Conservation (phyloP, 2,329 filamentous ascomycete genomes). For the Scopulariopsis brevicaulis region DNA sequence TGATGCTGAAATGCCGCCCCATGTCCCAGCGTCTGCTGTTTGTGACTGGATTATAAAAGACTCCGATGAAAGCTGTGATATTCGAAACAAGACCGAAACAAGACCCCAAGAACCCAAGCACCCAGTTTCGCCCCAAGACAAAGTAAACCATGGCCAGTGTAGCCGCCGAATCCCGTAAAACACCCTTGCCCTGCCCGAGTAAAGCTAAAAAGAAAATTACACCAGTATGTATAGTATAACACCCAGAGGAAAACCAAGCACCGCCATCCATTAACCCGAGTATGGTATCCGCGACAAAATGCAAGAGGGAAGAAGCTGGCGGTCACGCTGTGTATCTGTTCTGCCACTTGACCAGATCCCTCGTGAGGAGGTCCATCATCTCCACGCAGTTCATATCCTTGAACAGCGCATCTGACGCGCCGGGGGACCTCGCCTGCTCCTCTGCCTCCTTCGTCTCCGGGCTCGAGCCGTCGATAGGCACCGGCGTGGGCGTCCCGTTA, state of each 20-base stretch:
- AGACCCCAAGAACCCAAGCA: neutral
- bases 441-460: neutral
- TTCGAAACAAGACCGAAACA: neutral
- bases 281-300: neutral
- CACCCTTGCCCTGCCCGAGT: neutral
- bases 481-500: neutral
- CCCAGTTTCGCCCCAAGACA: neutral
- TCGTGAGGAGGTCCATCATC: conserved; percentile 82
- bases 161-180: neutral
- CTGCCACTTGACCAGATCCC: conserved; percentile 78
- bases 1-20: neutral
- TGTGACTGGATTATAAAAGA: no score
- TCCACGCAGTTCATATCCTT: conserved; percentile 67
- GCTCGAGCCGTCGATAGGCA: conserved; percentile 6
- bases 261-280: neutral
- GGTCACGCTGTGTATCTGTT: conserved; percentile 44
- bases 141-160: neutral
- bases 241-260: neutral
- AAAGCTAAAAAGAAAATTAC: neutral
- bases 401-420: conserved; percentile 37
- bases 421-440: neutral
- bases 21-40: neutral
- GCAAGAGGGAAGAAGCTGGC: neutral
- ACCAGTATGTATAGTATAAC: neutral
- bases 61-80: neutral